These are phyloP conservation scores for Poa annua DNA, from an alignment of 176 grass and related monocot species.

Conservation along the genomic window DNA sequence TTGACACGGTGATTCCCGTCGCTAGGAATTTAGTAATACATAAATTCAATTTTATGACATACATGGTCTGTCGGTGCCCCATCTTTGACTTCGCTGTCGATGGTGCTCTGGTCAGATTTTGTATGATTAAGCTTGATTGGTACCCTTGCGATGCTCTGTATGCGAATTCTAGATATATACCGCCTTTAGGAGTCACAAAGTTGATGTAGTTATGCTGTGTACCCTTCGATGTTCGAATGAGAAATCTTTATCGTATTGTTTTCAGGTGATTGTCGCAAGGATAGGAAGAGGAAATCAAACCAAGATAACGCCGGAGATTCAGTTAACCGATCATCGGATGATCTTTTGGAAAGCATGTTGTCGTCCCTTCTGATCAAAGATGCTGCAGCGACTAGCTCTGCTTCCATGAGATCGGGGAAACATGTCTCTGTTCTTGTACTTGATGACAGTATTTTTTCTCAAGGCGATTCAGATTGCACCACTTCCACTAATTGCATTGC, in stretches of 20 bases:
- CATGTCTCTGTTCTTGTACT: neutral
- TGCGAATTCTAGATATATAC: neutral
- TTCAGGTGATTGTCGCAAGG: neutral
- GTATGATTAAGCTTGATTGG: neutral
- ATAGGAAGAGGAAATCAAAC: constrained; percentile 22
- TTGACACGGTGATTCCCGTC: neutral
- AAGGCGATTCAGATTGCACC: neutral
- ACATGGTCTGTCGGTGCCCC: neutral
- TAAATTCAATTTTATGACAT: neutral
- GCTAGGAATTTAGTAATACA: neutral
- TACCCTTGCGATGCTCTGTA: neutral
- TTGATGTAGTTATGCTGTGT: neutral
- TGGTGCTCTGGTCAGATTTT: neutral
- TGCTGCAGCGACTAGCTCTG: neutral
- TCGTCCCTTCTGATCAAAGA: neutral
- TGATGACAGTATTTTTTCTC: constrained; percentile 10
- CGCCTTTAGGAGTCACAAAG: neutral
- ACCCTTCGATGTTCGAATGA: neutral
- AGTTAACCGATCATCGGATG: neutral
- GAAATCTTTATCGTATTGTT: neutral
- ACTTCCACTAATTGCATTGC: neutral
- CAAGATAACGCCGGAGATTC: neutral
- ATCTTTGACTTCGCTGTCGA: neutral
- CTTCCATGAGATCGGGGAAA: constrained; percentile 1
- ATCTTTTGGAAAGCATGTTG: constrained; percentile 20